These are phyloP conservation scores for Eucalyptus polybractea DNA, from an alignment of 345 rosid species.

Conservation along the genomic window DNA sequence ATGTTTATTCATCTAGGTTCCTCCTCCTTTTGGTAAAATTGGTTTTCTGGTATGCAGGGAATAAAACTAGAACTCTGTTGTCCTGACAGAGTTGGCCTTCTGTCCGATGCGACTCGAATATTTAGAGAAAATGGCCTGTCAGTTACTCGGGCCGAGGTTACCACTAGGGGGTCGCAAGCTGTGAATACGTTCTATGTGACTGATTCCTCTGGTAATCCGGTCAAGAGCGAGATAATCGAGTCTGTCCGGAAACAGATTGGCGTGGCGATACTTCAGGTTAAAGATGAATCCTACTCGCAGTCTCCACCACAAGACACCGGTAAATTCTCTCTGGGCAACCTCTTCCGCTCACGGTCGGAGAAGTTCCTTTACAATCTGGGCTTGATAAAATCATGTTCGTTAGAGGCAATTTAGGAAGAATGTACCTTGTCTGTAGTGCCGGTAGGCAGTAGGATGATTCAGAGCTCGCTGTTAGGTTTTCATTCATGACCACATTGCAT, in stretches of 20 bases:
- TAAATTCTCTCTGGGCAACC: slow-evolving; percentile 50
- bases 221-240: slow-evolving; percentile 62
- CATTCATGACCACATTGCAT: neutral
- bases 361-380: slow-evolving; percentile 68
- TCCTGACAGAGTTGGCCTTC: slow-evolving; percentile 74
- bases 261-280: slow-evolving; percentile 43
- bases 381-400: slow-evolving; percentile 39
- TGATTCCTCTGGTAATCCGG: slow-evolving; percentile 65
- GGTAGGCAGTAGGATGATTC: neutral
- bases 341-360: slow-evolving; percentile 64
- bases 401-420: neutral
- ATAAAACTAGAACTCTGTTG: slow-evolving; percentile 69
- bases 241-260: slow-evolving; percentile 79
- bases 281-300: slow-evolving; percentile 26
- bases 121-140: slow-evolving; percentile 86
- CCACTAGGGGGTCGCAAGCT: slow-evolving; percentile 68
- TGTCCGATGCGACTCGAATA: slow-evolving; percentile 89
- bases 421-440: neutral
- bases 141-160: slow-evolving; percentile 85
- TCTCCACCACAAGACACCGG: slow-evolving; percentile 26
- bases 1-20: neutral
- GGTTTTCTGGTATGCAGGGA: slow-evolving; percentile 34
- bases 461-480: neutral
- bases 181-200: slow-evolving; percentile 69
- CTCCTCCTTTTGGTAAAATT: neutral